These are phyloP conservation scores for Nicotiana tabacum DNA, from an alignment of 257 asterid species.

Conservation along the genomic window DNA sequence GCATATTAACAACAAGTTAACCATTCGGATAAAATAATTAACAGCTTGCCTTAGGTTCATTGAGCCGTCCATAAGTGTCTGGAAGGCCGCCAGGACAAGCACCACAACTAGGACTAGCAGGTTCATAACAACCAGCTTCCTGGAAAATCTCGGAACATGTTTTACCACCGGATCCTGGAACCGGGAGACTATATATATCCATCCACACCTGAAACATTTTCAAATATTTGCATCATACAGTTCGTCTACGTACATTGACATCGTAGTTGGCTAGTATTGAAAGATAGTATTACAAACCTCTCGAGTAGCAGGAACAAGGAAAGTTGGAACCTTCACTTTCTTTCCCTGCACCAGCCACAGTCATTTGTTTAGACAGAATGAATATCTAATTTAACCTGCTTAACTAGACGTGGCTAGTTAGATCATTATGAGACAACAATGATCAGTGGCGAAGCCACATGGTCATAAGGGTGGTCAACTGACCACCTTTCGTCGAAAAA, in stretches of 20 bases:
- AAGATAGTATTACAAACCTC: constrained; percentile 40
- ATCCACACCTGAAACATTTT: constrained; percentile 70
- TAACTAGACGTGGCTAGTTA: too few relatives aligned
- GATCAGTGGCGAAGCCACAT: too few relatives aligned
- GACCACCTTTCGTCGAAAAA: too few relatives aligned
- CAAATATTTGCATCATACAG: neutral
- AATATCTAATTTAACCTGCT: too few relatives aligned
- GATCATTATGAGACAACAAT: too few relatives aligned
- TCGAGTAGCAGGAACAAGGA: constrained; percentile 94
- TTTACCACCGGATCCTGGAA: constrained; percentile 87
- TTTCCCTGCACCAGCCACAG: constrained; percentile 49
- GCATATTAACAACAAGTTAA: too few relatives aligned
- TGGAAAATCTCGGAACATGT: constrained; percentile 93
- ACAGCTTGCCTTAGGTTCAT: constrained; percentile 72
- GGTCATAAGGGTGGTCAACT: too few relatives aligned
- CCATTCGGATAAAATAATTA: too few relatives aligned
- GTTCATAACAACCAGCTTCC: constrained; percentile 96
- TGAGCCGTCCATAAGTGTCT: constrained; percentile 89
- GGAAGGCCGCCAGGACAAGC: constrained; percentile 93
- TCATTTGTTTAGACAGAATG: neutral
- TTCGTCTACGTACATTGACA: neutral
- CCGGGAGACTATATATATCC: constrained; percentile 79
- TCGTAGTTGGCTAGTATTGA: neutral
- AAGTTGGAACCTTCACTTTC: constrained; percentile 91
- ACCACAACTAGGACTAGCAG: constrained; percentile 93